Evolutionary conservation across 148 eudicot genomes (phyloP).

Genomic region (Drosera capensis): DNA sequence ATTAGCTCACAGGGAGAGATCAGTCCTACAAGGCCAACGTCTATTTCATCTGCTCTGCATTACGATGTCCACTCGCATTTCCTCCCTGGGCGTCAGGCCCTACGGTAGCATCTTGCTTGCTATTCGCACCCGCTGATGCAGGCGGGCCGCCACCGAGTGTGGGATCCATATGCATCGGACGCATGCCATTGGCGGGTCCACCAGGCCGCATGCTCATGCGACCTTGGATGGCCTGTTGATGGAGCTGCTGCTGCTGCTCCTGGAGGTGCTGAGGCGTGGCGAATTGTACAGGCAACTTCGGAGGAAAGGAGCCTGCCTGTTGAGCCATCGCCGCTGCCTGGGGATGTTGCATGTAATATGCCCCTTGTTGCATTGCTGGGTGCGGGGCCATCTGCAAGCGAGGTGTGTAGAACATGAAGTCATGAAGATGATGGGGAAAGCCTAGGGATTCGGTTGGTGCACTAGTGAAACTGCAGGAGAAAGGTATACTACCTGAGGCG

Average conservation of each 20-base stretch:
- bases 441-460: not conserved
- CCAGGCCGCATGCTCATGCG: slow-evolving; percentile 41
- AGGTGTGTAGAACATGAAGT: not conserved
- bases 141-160: slow-evolving; percentile 27
- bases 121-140: slow-evolving; percentile 20
- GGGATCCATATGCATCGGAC: slow-evolving; percentile 30
- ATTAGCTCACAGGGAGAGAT: no score
- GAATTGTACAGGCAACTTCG: slow-evolving; percentile 48
- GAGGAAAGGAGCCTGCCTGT: slow-evolving; percentile 49
- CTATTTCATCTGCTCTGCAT: no score
- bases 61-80: slow-evolving; percentile 25
- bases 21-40: no score
- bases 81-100: slow-evolving; percentile 26
- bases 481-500: slow-evolving; percentile 62
- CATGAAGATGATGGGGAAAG: not conserved
- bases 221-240: slow-evolving; percentile 36
- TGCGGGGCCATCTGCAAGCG: slow-evolving; percentile 49
- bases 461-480: slow-evolving; percentile 1
- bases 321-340: slow-evolving; percentile 68
- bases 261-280: slow-evolving; percentile 43
- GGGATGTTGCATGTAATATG: slow-evolving; percentile 70
- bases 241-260: slow-evolving; percentile 30
- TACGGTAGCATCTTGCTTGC: slow-evolving; percentile 39
- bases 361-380: slow-evolving; percentile 85
- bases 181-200: slow-evolving; percentile 35